Conservation (phyloP, 805 yeast genomes). For the Saccharomycopsis javanensis region DNA sequence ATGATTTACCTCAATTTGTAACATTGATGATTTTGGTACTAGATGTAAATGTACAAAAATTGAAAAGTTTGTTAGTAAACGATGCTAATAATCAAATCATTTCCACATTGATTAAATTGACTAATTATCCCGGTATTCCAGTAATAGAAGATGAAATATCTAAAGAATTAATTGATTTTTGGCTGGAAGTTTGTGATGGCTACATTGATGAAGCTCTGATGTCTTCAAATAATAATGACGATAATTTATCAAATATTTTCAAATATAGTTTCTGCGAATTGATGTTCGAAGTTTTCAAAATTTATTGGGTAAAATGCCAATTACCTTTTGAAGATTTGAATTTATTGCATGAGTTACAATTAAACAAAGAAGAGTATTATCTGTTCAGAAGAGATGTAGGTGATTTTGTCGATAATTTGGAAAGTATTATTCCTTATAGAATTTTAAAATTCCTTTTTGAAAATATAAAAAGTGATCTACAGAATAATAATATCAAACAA, state of each 20-base stretch:
- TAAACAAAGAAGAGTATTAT: slow-evolving; percentile 43
- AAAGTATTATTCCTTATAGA: slow-evolving; percentile 50
- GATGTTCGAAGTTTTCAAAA: slow-evolving; percentile 39
- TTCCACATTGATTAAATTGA: slow-evolving; percentile 40
- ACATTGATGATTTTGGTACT: slow-evolving; percentile 19
- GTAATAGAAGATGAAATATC: slow-evolving; percentile 50
- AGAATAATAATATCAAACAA: slow-evolving; percentile 7
- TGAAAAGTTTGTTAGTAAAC: slow-evolving; percentile 33
- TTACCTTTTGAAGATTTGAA: slow-evolving; percentile 20
- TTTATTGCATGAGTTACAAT: slow-evolving; percentile 25
- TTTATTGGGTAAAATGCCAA: slow-evolving; percentile 63
- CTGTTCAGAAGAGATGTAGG: slow-evolving; percentile 65
- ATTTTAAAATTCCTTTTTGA: slow-evolving; percentile 37
- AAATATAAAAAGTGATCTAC: slow-evolving; percentile 27
- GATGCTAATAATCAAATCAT: slow-evolving; percentile 33
- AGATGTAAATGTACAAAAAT: slow-evolving; percentile 34
- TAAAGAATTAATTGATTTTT: slow-evolving; percentile 48
- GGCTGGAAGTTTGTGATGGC: slow-evolving; percentile 58
- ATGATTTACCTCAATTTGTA: background rate
- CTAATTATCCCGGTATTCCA: slow-evolving; percentile 49
- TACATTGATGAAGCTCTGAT: slow-evolving; percentile 40
- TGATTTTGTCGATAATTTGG: slow-evolving; percentile 66
- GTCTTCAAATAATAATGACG: too few relatives aligned
- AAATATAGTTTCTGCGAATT: slow-evolving; percentile 28
- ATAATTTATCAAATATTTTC: slow-evolving; percentile 25